These are phyloP conservation scores for Neurospora sp. DNA, from an alignment of 495 filamentous ascomycete genomes.

Conservation along the genomic window DNA sequence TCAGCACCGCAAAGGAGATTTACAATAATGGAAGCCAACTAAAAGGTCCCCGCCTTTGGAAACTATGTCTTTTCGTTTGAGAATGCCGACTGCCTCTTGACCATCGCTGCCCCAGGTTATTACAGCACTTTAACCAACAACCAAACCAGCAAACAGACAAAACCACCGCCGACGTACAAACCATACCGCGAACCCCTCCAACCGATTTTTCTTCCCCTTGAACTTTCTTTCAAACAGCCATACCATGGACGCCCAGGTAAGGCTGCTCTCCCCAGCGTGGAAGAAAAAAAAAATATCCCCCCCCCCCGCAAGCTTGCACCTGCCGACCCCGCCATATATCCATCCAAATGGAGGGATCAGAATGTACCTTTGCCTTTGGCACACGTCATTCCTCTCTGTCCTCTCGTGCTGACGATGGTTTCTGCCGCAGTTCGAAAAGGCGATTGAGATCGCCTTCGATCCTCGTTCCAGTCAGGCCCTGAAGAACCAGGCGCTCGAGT, in stretches of 20 bases:
- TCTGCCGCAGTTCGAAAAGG: conserved; percentile 65
- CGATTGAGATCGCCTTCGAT: conserved; percentile 84
- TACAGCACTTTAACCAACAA: conserved; percentile 16
- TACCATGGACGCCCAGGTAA: conserved; percentile 27
- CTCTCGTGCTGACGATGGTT: conserved; percentile 2
- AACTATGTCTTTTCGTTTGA: conserved; percentile 20
- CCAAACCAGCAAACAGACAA: neutral
- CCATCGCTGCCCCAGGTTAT: conserved; percentile 19
- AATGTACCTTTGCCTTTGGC: neutral
- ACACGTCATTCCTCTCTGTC: neutral
- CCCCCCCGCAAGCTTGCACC: conserved; percentile 2
- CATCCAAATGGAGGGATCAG: neutral
- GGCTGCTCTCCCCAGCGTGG: neutral
- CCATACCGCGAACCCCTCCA: neutral
- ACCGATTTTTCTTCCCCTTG: neutral
- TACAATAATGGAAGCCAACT: conserved; percentile 11
- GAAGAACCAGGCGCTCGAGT: conserved; percentile 79
- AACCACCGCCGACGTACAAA: conserved; percentile 7
- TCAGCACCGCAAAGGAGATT: neutral
- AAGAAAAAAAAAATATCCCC: neutral
- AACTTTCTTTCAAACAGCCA: neutral
- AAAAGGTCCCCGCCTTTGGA: conserved; percentile 4
- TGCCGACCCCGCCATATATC: conserved; percentile 9
- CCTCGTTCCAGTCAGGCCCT: conserved; percentile 60
- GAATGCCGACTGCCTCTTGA: conserved; percentile 20